A percentile compares a stretch with the other conserved stretches of the same genome.
Evolutionary conservation across 1,139 yeast genomes (phyloP).

Genomic region (Lodderomyces metapsilosis): DNA sequence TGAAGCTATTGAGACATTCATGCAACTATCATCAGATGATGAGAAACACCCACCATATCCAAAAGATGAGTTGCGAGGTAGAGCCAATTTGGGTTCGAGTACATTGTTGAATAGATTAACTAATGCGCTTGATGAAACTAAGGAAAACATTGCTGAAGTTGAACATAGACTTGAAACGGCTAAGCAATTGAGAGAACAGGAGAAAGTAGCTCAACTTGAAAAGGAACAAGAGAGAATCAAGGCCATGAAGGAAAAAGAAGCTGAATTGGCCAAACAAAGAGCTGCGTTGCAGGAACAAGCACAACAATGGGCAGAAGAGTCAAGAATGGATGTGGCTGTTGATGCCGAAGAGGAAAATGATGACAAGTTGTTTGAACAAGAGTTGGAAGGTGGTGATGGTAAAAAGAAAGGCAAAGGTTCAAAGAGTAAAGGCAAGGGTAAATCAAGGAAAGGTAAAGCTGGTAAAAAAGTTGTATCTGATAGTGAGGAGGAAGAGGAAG

Average conservation of each 20-base stretch:
- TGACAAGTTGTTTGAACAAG: conserved; percentile 30
- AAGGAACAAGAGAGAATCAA: conserved; percentile 37
- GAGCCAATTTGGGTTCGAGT: conserved; percentile 80
- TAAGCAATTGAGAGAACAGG: conserved; percentile 56
- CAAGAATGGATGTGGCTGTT: conserved; percentile 33
- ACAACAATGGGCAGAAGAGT: conserved; percentile 71
- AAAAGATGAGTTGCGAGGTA: conserved; percentile 72
- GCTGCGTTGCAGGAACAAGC: conserved; percentile 77
- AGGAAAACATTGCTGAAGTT: conserved; percentile 58
- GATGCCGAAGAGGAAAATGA: conserved; percentile 32
- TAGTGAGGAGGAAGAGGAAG: conserved; percentile 27
- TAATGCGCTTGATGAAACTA: conserved; percentile 70
- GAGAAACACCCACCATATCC: conserved; percentile 70
- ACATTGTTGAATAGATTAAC: conserved; percentile 73
- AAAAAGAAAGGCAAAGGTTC: conserved; percentile 20
- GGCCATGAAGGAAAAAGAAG: conserved; percentile 45
- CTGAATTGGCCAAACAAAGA: conserved; percentile 64
- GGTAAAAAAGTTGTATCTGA: conserved; percentile 21
- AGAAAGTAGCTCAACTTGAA: conserved; percentile 35
- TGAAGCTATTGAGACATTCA: conserved; percentile 61
- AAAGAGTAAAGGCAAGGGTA: conserved; percentile 26
- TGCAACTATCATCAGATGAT: conserved; percentile 53
- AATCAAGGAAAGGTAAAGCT: conserved; percentile 18
- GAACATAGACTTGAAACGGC: conserved; percentile 72
- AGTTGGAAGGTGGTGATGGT: conserved; percentile 19